Evolutionary conservation across 345 rosid species (phyloP).

Genomic region (Brassica carinata): DNA sequence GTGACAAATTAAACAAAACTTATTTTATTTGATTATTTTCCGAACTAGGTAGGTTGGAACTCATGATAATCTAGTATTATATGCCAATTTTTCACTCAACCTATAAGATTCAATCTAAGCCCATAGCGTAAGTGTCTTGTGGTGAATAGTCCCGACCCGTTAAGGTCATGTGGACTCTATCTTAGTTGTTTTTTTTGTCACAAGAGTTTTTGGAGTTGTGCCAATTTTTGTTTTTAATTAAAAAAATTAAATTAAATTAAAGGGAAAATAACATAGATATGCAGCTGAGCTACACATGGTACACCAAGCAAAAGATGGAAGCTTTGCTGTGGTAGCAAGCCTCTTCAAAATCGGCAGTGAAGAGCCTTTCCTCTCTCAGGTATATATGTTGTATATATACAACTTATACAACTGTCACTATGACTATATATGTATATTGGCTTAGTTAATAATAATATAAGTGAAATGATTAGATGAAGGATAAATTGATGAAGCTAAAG

Average conservation of each 20-base stretch:
- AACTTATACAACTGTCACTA: neutral
- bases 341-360: conserved; percentile 52
- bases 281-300: conserved; percentile 82
- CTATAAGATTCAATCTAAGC: conserved; percentile 10
- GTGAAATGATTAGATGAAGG: conserved; percentile 44
- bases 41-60: conserved; percentile 1
- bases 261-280: conserved; percentile 43
- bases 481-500: conserved; percentile 40
- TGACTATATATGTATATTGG: neutral
- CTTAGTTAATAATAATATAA: neutral
- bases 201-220: neutral
- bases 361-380: conserved; percentile 57
- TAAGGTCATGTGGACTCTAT: conserved; percentile 17
- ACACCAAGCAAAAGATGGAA: conserved; percentile 52
- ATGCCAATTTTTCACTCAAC: conserved; percentile 6
- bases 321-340: conserved; percentile 52
- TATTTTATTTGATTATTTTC: neutral
- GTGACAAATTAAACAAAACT: neutral
- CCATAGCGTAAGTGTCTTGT: conserved; percentile 3
- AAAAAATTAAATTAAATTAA: neutral
- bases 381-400: neutral
- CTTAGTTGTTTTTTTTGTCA: neutral
- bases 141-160: neutral
- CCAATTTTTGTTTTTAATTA: neutral
- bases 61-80: conserved; percentile 11